Percentiles rank a stretch among this genome's conserved stretches.
These are phyloP conservation scores for Russula ochroleuca DNA, from an alignment of 768 basidiomycete species.

Conservation along the genomic window DNA sequence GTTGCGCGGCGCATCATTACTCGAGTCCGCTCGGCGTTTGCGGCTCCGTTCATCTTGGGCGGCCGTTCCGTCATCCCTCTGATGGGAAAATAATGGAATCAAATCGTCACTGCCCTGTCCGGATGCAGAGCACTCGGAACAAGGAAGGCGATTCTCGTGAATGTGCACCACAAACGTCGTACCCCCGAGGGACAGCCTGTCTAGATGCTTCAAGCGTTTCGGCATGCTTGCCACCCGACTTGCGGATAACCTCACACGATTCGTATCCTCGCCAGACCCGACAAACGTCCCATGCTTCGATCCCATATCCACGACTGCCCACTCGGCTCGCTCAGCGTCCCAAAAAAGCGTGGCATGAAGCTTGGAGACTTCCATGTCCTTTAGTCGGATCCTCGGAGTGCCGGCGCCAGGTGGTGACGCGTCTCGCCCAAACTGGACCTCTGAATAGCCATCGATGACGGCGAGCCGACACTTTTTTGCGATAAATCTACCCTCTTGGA, in stretches of 20 bases:
- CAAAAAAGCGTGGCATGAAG: constrained; percentile 72
- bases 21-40: constrained; percentile 31
- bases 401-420: constrained; percentile 45
- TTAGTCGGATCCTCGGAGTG: constrained; percentile 64
- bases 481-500: constrained; percentile 43
- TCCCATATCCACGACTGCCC: constrained; percentile 81
- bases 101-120: constrained; percentile 40
- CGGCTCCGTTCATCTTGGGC: constrained; percentile 20
- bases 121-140: constrained; percentile 54
- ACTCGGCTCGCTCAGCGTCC: constrained; percentile 54
- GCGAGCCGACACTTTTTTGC: constrained; percentile 49
- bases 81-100: constrained; percentile 53
- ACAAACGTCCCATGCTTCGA: constrained; percentile 81
- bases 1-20: constrained; percentile 37
- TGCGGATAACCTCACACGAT: constrained; percentile 45
- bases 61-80: background rate
- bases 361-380: constrained; percentile 83
- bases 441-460: constrained; percentile 57
- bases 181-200: constrained; percentile 61
- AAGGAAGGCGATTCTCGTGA: constrained; percentile 58
- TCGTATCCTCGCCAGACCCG: constrained; percentile 29
- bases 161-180: constrained; percentile 70
- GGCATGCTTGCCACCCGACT: constrained; percentile 67
- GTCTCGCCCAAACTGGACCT: constrained; percentile 75
- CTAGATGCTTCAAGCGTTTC: constrained; percentile 56